Base-by-base conservation (phyloP, 164 flowering plant species). In the Nelumbo lutea region DNA sequence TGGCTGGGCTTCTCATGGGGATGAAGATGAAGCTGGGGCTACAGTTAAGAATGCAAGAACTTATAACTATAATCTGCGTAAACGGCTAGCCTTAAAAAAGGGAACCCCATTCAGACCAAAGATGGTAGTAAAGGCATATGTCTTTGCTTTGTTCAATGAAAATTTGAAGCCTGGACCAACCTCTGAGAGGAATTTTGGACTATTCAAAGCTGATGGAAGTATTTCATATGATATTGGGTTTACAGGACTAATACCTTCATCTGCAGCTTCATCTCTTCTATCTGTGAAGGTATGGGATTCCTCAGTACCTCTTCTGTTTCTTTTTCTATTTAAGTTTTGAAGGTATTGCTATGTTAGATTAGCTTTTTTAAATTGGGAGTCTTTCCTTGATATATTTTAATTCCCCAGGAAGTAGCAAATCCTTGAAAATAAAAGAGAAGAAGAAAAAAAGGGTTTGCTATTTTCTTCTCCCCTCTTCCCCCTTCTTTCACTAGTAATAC, bases 81-180 rank as follows among this genome's bases (percentile, higher is more conserved):
- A 87, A 73, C 77, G 89, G 70, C 86, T 87, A 45, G 88, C 87
- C 15, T 76, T 73, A 72, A 83, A 44, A 76, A 87, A 87, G 70
- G 91, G 91, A 42, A 87, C 91, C 41, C 91, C 91, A 42, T 59
- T 76, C n/a, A 78, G 84, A 72, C 88, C 91, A n/a, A 81, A 85
- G 72, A 69, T 0, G 45, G 45, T 73, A 42, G 59, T 85, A 45
- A 87, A 77, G 78, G 91, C 82, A 48, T 87, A 88, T 73, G 67
- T 87, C 40, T 90, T 90, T 83, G 96, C 96, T 0, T 52, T 86
- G 38, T 90, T 90, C 65, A 90, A 90, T 74, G 96, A 90, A 77
- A 42, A 88, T 72, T 42, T 10, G 69, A 90, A 90, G 71, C 71
- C 85, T 50, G 96, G 92, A 42, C 81, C 86, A 10, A 80, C 85